These are phyloP conservation scores for Papiliotrema laurentii DNA, from an alignment of 1,284 basidiomycete genomes.

Conservation along the genomic window DNA sequence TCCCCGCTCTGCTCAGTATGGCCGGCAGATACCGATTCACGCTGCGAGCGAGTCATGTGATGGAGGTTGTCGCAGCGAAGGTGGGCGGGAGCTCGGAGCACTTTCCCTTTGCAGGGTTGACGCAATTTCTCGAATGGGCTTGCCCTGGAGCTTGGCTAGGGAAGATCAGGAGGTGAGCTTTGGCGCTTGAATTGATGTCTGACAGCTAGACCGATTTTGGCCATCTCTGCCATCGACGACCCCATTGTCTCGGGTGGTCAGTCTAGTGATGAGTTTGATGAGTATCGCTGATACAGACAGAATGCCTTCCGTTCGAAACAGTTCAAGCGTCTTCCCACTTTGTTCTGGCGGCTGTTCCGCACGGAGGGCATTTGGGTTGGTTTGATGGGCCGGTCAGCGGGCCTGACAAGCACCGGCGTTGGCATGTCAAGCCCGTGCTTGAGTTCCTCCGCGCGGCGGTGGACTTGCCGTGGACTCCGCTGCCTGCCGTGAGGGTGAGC, in stretches of 20 bases:
- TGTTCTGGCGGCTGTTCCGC: slow-evolving; percentile 65
- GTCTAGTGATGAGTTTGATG: not conserved
- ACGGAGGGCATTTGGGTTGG: slow-evolving; percentile 98
- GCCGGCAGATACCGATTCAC: slow-evolving; percentile 14
- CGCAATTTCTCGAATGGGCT: slow-evolving; percentile 54
- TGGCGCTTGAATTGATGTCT: not conserved
- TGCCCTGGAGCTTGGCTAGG: slow-evolving; percentile 35
- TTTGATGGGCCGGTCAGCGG: slow-evolving; percentile 56
- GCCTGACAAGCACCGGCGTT: slow-evolving; percentile 17
- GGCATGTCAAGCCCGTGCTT: slow-evolving; percentile 18
- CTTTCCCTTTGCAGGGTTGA: slow-evolving; percentile 22
- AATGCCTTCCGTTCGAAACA: slow-evolving; percentile 52
- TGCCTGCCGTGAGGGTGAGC: not conserved
- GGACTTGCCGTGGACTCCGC: slow-evolving; percentile 1
- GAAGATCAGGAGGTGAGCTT: slow-evolving; percentile 40
- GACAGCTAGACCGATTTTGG: slow-evolving; percentile 55
- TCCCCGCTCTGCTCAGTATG: slow-evolving; percentile 18
- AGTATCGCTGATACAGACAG: not conserved
- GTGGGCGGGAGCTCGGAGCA: slow-evolving; percentile 19
- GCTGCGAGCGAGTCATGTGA: slow-evolving; percentile 18
- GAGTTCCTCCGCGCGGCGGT: slow-evolving; percentile 17
- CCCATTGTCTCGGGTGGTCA: slow-evolving; percentile 64
- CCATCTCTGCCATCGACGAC: slow-evolving; percentile 86
- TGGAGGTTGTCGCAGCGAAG: slow-evolving; percentile 19
- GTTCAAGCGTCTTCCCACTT: slow-evolving; percentile 61